Percentiles rank a stretch among this genome's conserved stretches.
phyloP scores from a whole-genome alignment of 805 yeast genomes.

The Saccharomycopsis capsularis region DNA sequence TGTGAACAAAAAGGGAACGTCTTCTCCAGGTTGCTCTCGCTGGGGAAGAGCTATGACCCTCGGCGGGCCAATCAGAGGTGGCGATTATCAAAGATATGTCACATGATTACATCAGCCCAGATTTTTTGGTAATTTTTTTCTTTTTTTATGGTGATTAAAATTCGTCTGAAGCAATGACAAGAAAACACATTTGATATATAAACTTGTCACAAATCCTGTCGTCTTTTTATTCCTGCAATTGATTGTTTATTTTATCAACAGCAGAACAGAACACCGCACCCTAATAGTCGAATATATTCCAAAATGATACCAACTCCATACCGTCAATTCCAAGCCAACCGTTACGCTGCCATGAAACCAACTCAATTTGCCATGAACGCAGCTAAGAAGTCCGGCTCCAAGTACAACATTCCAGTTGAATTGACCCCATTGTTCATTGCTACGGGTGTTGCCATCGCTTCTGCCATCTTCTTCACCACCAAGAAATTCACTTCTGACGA shows the following conservation, averaged over 20 bases:
- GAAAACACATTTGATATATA: neutral
- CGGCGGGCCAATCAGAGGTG: neutral
- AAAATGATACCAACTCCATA: slow-evolving; percentile 18
- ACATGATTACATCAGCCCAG: neutral
- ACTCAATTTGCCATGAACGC: slow-evolving; percentile 28
- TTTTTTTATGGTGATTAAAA: neutral
- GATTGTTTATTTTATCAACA: neutral
- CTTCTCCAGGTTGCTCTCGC: too few relatives aligned
- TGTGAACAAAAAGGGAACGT: too few relatives aligned
- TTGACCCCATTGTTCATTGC: slow-evolving; percentile 37
- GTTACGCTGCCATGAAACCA: slow-evolving; percentile 29
- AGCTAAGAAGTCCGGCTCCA: slow-evolving; percentile 21
- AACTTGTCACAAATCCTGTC: too few relatives aligned
- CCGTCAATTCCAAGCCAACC: slow-evolving; percentile 16
- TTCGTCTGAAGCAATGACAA: neutral
- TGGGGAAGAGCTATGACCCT: too few relatives aligned
- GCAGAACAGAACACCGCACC: neutral
- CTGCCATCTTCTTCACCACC: slow-evolving; percentile 34
- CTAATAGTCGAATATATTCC: neutral
- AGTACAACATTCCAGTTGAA: slow-evolving; percentile 32
- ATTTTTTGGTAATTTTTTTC: neutral
- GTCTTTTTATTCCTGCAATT: too few relatives aligned
- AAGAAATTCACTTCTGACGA: slow-evolving; percentile 33
- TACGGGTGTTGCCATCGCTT: slow-evolving; percentile 35
- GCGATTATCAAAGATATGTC: neutral